These are phyloP conservation scores for Iberis pinnata DNA, from an alignment of 345 rosid species.

Conservation along the genomic window DNA sequence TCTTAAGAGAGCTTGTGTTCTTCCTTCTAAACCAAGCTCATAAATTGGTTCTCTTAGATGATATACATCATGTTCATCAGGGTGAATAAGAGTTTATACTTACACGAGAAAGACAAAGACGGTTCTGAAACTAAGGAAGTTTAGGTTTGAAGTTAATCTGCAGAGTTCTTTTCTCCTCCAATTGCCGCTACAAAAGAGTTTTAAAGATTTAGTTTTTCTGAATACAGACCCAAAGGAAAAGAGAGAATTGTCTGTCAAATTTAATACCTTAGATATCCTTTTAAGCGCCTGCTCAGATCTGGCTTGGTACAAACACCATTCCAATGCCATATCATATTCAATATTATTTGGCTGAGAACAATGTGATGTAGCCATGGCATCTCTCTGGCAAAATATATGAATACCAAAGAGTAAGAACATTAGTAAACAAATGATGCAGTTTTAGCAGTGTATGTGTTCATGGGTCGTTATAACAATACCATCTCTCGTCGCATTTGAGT, in stretches of 20 bases:
- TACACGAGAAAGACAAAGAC: slow-evolving; percentile 13
- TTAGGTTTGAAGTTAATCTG: slow-evolving; percentile 42
- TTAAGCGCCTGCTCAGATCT: slow-evolving; percentile 36
- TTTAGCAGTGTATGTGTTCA: slow-evolving; percentile 4
- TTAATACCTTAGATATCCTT: slow-evolving; percentile 40
- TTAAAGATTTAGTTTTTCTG: slow-evolving; percentile 9
- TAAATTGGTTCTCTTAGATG: background rate
- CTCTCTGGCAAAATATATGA: slow-evolving; percentile 42
- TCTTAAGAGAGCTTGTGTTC: slow-evolving; percentile 6
- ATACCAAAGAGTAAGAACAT: slow-evolving; percentile 4
- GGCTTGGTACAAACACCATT: slow-evolving; percentile 60
- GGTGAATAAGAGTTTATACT: slow-evolving; percentile 4
- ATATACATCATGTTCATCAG: background rate
- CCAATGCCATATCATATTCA: slow-evolving; percentile 84
- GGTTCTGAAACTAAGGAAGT: slow-evolving; percentile 22
- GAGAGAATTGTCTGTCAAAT: background rate
- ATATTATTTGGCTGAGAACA: slow-evolving; percentile 78
- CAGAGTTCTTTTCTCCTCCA: slow-evolving; percentile 36
- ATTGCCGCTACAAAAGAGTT: slow-evolving; percentile 51
- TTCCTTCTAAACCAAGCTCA: background rate
- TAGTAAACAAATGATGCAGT: background rate
- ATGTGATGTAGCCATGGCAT: slow-evolving; percentile 80
- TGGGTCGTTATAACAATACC: slow-evolving; percentile 31
- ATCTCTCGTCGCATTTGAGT: slow-evolving; percentile 45
- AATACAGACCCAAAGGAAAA: background rate